phyloP scores from a whole-genome alignment of 106 monocot species.

The Dioscorea dumetorum region DNA sequence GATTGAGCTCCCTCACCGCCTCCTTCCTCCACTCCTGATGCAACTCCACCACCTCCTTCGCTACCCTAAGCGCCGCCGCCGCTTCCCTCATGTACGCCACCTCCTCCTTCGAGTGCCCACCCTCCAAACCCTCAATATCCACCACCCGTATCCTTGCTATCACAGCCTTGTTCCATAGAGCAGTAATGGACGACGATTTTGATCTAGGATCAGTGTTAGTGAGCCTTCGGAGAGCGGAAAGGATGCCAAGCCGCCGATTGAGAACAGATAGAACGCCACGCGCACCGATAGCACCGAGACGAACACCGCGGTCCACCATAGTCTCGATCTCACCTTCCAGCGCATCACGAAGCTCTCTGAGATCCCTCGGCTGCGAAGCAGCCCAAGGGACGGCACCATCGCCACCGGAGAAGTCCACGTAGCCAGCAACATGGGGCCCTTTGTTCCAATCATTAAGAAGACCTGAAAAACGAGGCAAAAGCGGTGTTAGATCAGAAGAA shows the following conservation, averaged over 20 bases:
- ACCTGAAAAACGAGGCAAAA: slow-evolving; percentile 3
- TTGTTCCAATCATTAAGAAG: slow-evolving; percentile 66
- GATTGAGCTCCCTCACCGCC: slow-evolving; percentile 49
- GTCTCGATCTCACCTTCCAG: slow-evolving; percentile 64
- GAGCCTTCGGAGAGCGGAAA: slow-evolving; percentile 38
- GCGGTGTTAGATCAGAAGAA: neutral
- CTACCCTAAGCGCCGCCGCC: slow-evolving; percentile 44
- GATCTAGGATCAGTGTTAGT: slow-evolving; percentile 13
- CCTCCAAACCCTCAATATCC: slow-evolving; percentile 6
- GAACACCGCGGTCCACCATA: slow-evolving; percentile 45
- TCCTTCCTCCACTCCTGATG: slow-evolving; percentile 70
- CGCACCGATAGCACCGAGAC: slow-evolving; percentile 48
- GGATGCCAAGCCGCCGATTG: slow-evolving; percentile 44
- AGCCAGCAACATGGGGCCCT: slow-evolving; percentile 61
- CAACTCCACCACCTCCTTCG: slow-evolving; percentile 70
- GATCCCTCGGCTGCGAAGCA: slow-evolving; percentile 4
- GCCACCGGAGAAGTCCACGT: slow-evolving; percentile 59
- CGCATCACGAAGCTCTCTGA: slow-evolving; percentile 23
- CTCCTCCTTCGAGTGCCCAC: slow-evolving; percentile 38
- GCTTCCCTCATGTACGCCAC: slow-evolving; percentile 61
- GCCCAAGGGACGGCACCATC: slow-evolving; percentile 21
- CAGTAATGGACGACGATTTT: slow-evolving; percentile 11
- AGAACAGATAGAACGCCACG: slow-evolving; percentile 53
- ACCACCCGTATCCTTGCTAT: slow-evolving; percentile 14
- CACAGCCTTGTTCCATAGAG: slow-evolving; percentile 75